Base-by-base conservation (phyloP, 257 asterid species). In the Solanum arcanum region DNA sequence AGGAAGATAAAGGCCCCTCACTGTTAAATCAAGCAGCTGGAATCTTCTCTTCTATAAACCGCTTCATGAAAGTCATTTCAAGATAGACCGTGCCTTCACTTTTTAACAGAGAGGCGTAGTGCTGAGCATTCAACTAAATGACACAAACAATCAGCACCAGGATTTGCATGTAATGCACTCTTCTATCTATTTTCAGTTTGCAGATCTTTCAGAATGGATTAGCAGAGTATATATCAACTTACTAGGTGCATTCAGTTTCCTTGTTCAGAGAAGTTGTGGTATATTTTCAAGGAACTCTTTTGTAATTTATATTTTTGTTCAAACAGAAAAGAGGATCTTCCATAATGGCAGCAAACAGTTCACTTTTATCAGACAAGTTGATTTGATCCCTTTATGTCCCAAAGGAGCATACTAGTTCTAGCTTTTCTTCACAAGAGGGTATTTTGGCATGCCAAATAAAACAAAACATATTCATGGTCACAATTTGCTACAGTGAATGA, bases 51-150 rank as follows among this genome's bases (percentile, higher is more conserved):
- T 94, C 98, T 4, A 35, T 97, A 9, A 97, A 91, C 86, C 94
- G 98, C 73, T 97, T 97, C 94, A 91, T 95, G 97, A 97, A 89
- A 92, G 95, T 93, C 87, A 97, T 97, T 78, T 95, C 99, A 7
- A 92, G 94, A 93, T 97, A 90, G 74, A 35, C 46, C 31, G 20
- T 49, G 44, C 46, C 85, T 18, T 81, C 85, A 29, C 69, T 18
- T 80, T 80, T 47, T 49, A 80, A 80, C 69, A 29, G 29, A 27
- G 16, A 49, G 44, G 20, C 42, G 12, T 80, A 27, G 14, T 27
- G 68, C 68, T 27, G 42, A 80, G 27, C 44, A 80, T 27, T 80
- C 9, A 7, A 47, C 68, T 46, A 78, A 78, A 78, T 25, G 9
- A 47, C 44, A 41, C 15, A 60, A 9, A 47, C 85, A 29, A 49